Evolutionary conservation across 129 eudicot genomes (phyloP), one percentile per base, ranked within the genome.

Genomic region (Tagetes erecta): DNA sequence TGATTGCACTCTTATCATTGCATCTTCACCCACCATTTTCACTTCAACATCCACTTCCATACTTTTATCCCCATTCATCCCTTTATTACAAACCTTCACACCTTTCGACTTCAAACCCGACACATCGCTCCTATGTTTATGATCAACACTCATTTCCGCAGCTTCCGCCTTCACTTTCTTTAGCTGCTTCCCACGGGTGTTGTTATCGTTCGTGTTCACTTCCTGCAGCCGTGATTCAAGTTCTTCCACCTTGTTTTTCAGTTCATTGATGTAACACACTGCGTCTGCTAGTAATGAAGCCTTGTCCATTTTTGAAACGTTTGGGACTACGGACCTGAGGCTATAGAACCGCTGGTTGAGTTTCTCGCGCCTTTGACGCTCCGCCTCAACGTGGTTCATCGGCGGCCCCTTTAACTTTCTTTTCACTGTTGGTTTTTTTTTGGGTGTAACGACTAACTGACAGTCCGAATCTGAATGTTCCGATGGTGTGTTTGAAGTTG

Each of bases 341-440:
- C 85, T 85, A 51, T 89, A 89, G 81, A 89, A 86, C 2, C 91
- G 85, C 73, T 74, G 83, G 84, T 89, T 89, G 59, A 86, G 86
- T 85, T 82, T 89, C 84, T 89, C 89, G 59, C 95, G 68, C 66
- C 95, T 55, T 78, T 86, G 95, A 47, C 95, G 66, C 85, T 88
- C 95, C 27, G 91, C 89, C 78, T 88, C 91, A 74, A 88, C 88
- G 74, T 85, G 89, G 80, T 78, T 78, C 56, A 74, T 40, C 0
- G 87, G 88, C 3, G 47, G 47, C 6, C 8, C 47, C 47, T 42
- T 42, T 42, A 1, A 8, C 8, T 42, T 42, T 10, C 47, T 42
- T 2, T 7, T 42, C 8, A 10, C 9, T 10, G 9, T 10, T 42
- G 47, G 47, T 42, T 42, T 42, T 42, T 42, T 42, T 8, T 5